phyloP scores from a whole-genome alignment of 306 rosid genomes.

The Vigna mungo region DNA sequence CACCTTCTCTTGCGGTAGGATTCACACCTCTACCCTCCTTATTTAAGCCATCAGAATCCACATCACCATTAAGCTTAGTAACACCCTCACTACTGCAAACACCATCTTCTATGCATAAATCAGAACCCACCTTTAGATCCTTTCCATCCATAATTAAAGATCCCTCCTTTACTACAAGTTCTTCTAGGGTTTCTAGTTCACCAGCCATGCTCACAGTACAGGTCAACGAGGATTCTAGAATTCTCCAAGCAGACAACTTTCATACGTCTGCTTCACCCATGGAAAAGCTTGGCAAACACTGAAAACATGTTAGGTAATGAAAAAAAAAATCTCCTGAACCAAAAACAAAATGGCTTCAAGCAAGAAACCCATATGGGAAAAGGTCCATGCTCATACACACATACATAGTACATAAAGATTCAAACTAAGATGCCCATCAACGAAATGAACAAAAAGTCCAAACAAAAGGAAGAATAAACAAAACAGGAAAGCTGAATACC shows the following conservation, averaged over 20 bases:
- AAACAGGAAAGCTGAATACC: conserved; percentile 50
- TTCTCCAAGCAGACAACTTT: conserved; percentile 47
- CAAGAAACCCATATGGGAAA: conserved; percentile 52
- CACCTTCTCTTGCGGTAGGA: conserved; percentile 35
- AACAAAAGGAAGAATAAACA: background rate
- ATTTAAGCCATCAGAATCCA: conserved; percentile 24
- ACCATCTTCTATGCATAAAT: conserved; percentile 72
- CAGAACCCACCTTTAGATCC: conserved; percentile 69
- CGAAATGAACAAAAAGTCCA: conserved; percentile 6
- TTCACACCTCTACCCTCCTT: conserved; percentile 48
- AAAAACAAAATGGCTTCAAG: background rate
- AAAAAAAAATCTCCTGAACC: background rate
- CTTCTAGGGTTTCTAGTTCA: conserved; percentile 49
- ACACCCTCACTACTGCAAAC: conserved; percentile 58
- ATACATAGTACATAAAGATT: conserved; percentile 26
- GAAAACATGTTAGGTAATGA: conserved; percentile 31
- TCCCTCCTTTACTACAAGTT: conserved; percentile 46
- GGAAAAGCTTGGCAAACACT: conserved; percentile 45
- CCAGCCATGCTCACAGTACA: conserved; percentile 49
- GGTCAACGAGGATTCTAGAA: conserved; percentile 51
- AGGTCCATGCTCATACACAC: conserved; percentile 27
- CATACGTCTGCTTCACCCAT: conserved; percentile 62
- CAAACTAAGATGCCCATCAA: conserved; percentile 27
- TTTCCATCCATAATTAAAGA: conserved; percentile 56
- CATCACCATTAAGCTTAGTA: conserved; percentile 45